These are phyloP conservation scores for Arctium lappa DNA, from an alignment of 129 eudicot genomes.

Conservation along the genomic window DNA sequence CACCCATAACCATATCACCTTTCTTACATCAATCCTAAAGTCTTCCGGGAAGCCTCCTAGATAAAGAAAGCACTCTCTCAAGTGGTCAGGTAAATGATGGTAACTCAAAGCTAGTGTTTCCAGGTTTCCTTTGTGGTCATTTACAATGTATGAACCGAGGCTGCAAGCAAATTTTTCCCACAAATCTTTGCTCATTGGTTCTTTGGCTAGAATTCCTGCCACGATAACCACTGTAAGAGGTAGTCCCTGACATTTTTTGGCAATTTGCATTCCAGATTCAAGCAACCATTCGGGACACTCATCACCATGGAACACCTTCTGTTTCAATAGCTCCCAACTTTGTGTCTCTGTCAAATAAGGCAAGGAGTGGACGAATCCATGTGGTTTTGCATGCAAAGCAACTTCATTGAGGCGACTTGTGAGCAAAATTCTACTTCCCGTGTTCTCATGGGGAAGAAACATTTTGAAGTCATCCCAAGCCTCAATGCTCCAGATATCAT, in stretches of 20 bases:
- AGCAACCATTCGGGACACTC: constrained; percentile 10
- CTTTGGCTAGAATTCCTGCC: constrained; percentile 22
- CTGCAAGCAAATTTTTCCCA: constrained; percentile 6
- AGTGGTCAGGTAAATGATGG: constrained; percentile 26
- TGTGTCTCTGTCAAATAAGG: neutral
- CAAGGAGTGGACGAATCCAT: neutral
- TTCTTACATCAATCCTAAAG: neutral
- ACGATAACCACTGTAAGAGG: constrained; percentile 31
- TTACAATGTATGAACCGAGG: neutral
- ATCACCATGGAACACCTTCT: neutral
- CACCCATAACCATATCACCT: constrained; percentile 26
- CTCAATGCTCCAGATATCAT: neutral
- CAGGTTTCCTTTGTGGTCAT: neutral
- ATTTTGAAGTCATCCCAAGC: neutral
- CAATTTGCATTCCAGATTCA: constrained; percentile 21
- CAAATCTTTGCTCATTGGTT: neutral
- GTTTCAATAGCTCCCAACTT: constrained; percentile 29
- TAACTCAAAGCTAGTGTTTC: constrained; percentile 27
- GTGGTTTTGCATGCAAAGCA: neutral
- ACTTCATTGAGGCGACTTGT: neutral
- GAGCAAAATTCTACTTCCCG: neutral
- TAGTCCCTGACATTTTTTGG: neutral
- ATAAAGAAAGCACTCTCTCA: neutral
- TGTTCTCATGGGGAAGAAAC: neutral
- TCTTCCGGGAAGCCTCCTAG: neutral